Percentiles rank a stretch among this genome's conserved stretches.
Conservation (phyloP, 768 basidiomycete species). For the Chalciporus piperatus region DNA sequence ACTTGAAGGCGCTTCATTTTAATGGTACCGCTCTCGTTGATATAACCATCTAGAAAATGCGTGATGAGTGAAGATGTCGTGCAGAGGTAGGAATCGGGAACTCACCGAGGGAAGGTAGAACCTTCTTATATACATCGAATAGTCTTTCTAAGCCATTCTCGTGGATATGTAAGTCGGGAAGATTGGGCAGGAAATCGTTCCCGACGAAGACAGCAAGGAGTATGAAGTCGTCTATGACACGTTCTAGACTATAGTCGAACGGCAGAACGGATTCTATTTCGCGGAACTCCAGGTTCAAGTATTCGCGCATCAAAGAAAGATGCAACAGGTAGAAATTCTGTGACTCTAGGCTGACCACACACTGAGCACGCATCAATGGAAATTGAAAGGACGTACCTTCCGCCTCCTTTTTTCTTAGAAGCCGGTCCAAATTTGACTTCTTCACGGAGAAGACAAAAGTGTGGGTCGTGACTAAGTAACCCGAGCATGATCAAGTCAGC, state of each 20-base stretch:
- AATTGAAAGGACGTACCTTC: conserved; percentile 39
- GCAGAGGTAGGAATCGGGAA: not conserved
- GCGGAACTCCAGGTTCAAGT: conserved; percentile 93
- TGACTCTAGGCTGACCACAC: conserved; percentile 52
- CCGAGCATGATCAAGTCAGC: conserved; percentile 99
- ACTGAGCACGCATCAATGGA: conserved; percentile 6
- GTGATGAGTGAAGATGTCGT: not conserved
- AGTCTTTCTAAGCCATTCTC: conserved; percentile 92
- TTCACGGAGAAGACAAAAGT: conserved; percentile 95
- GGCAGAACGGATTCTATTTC: conserved; percentile 62
- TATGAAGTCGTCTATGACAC: conserved; percentile 97
- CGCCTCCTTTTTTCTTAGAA: conserved; percentile 63
- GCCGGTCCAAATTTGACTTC: conserved; percentile 96
- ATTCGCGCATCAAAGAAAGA: conserved; percentile 92
- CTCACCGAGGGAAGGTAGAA: conserved; percentile 72
- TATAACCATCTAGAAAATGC: conserved; percentile 69
- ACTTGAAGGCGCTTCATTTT: conserved; percentile 77
- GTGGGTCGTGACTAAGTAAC: conserved; percentile 94
- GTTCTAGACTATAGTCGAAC: conserved; percentile 87
- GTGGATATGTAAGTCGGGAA: conserved; percentile 96
- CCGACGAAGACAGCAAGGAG: conserved; percentile 95
- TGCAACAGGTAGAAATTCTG: conserved; percentile 95
- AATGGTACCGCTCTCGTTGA: conserved; percentile 88
- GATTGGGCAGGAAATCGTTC: conserved; percentile 94
- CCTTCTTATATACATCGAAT: conserved; percentile 94